Evolutionary conservation across 164 flowering plant genomes (phyloP).

Genomic region (Aristolochia californica): DNA sequence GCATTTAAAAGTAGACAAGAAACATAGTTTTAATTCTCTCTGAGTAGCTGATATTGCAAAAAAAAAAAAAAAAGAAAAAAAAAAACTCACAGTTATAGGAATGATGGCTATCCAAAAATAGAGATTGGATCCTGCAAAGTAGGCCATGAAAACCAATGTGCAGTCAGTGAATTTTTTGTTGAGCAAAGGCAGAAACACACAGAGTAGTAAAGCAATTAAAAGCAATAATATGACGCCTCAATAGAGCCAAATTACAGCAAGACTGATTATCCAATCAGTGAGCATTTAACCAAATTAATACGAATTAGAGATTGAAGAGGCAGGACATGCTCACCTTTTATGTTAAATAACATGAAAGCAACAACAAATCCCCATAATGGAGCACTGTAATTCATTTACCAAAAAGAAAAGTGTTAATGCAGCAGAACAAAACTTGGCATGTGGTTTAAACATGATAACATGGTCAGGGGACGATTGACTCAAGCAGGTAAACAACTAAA

Average conservation of each 20-base stretch:
- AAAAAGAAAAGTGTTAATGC: not conserved
- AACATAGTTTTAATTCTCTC: not conserved
- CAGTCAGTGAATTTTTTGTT: not conserved
- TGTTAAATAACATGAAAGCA: slow-evolving; percentile 85
- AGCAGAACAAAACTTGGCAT: not conserved
- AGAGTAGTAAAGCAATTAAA: not conserved
- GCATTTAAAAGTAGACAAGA: too few species aligned
- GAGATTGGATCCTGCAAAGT: slow-evolving; percentile 78
- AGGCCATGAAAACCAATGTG: not conserved
- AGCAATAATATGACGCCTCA: not conserved
- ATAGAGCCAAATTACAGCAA: too few species aligned
- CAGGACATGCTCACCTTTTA: slow-evolving; percentile 45
- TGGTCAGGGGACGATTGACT: too few species aligned
- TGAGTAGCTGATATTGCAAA: not conserved
- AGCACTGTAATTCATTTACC: slow-evolving; percentile 51
- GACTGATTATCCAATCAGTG: too few species aligned
- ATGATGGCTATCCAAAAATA: slow-evolving; percentile 98
- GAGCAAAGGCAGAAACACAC: not conserved
- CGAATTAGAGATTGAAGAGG: not conserved
- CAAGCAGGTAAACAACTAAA: too few species aligned
- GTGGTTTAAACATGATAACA: too few species aligned
- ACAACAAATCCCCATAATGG: slow-evolving; percentile 97
- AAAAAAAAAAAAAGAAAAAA: not conserved
- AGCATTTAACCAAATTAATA: not conserved
- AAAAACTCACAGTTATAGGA: slow-evolving; percentile 65